Base-by-base conservation (phyloP, 2,329 filamentous ascomycete genomes). In the Fusarium kyushuense region DNA sequence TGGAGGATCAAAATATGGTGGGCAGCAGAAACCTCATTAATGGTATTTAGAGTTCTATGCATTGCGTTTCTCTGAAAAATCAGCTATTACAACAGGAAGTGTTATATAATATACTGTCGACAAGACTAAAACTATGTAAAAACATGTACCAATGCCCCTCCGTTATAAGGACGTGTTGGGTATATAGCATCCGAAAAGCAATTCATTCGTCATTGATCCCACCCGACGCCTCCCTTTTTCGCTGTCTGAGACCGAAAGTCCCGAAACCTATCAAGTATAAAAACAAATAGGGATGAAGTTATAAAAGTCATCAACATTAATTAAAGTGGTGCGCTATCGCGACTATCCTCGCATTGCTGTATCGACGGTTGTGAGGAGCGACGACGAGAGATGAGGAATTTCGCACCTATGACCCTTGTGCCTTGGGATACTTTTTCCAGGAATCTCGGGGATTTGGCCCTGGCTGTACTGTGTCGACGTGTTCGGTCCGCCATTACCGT, bases 281-380 rank as follows among this genome's bases (percentile, higher is more conserved):
- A 55, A 51, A 64, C 25, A 49, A 35, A 69, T 42, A 54, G 55
- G 36, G 54, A 52, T 43, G 40, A 43, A 40, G 23, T 38, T 40
- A 27, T 57, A 45, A 62, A 59, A 58, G 43, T 40, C 40, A 64
- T 65, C 55, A 61, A 56, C 64, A 65, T 72, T 65, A 74, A 52
- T 48, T 66, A 55, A 41, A 53, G 43, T 25, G 54, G 54, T 49
- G 61, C 51, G 17, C 57, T 61, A 9, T 59, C 55, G 32, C 63
- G 45, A 33, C 60, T 72, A 38, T 73, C 73, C 54, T 77, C 76
- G 43, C 58, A 72, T 47, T 78, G 70, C 33, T 77, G 76, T 33
- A 75, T 65, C n/a, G 74, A 71, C 17, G 72, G 73, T 25, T 76
- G 76, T 10, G 75, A 78, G 21, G 75, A 76, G 29, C 74, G 75